Evolutionary conservation across 2,329 filamentous ascomycete species (phyloP).

Genomic region (Didymella pinodella): DNA sequence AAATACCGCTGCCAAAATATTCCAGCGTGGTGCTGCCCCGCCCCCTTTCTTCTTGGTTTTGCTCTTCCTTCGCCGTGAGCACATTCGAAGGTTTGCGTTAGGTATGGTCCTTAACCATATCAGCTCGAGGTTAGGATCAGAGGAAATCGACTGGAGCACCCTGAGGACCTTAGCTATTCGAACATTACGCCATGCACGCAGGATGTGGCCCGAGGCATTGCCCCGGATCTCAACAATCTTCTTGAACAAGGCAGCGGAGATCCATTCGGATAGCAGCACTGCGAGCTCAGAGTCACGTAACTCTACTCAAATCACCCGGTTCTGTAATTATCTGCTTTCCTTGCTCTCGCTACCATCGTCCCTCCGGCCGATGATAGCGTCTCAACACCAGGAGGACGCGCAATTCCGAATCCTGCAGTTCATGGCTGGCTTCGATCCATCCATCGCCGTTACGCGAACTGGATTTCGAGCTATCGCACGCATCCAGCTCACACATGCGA

Average conservation of each 20-base stretch:
- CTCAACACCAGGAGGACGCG: constrained; percentile 61
- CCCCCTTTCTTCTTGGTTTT: constrained; percentile 45
- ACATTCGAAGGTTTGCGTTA: constrained; percentile 33
- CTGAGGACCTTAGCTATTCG: constrained; percentile 39
- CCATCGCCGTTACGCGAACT: constrained; percentile 62
- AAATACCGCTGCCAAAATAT: constrained; percentile 28
- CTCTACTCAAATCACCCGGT: constrained; percentile 42
- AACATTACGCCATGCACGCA: constrained; percentile 43
- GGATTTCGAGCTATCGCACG: constrained; percentile 65
- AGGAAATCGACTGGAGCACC: constrained; percentile 31
- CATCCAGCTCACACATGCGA: constrained; percentile 65
- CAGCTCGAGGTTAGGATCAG: constrained; percentile 22
- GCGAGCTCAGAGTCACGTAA: constrained; percentile 2
- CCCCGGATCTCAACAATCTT: constrained; percentile 44
- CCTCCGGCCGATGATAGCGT: constrained; percentile 59
- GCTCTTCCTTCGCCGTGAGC: constrained; percentile 43
- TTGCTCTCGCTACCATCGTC: constrained; percentile 59
- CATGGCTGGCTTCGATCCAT: constrained; percentile 64
- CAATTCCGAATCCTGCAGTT: constrained; percentile 64
- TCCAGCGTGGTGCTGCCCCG: constrained; percentile 20
- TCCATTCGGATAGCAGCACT: constrained; percentile 17
- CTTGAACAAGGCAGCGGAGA: constrained; percentile 31
- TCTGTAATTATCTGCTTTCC: constrained; percentile 60
- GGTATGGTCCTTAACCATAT: constrained; percentile 38
- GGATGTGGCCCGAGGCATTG: constrained; percentile 41